Base-by-base conservation (phyloP, 2,329 filamentous ascomycete species). In the Metarhizium guizhouense region DNA sequence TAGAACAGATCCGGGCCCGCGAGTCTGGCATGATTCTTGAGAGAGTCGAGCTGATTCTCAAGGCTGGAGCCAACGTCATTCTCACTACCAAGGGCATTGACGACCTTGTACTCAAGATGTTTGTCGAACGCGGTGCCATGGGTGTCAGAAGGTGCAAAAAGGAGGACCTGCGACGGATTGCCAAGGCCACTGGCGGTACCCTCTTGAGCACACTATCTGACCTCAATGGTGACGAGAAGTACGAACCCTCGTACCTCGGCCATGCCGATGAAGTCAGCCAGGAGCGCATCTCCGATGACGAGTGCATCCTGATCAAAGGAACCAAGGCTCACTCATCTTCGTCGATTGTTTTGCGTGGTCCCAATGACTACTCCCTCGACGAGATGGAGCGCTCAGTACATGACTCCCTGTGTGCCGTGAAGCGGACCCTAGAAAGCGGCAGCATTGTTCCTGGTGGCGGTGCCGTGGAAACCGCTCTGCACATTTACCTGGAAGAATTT, bases 321-420 rank as follows among this genome's bases (percentile, higher is more conserved):
- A 96, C 94, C 67, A 97, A 96, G 78, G 83, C 88, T 32, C 90
- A 94, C 74, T 94, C 88, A 3, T 95, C 92, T 6, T 92, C 94
- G 34, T 99, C 94, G 18, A 91, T 96, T 72, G 95, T 99, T 64
- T 87, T 99, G 54, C 89, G 94, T 57, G 94, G 94, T 49, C 82
- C 94, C 64, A 97, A 99, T 74, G 94, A 99, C 73, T 97, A 88
- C 76, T 90, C 90, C 58, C 84, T 99, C 34, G 94, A 99, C 68
- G 94, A 99, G 80, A 99, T 97, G 93, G 94, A 99, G 80, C 88
- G 94, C 61, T 97, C 94, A 1, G 85, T 99, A 18, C 94, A 99
- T 76, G 94, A 99, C 74, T 95, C 93, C 14, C 81, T 99, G 50
- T 96, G 90, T 63, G 94, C 94, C 50, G 92, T 99, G 61, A 99